Evolutionary conservation across 371 early-diverging fungal genomes (phyloP).

Genomic region (Syncephalastrum monosporum): DNA sequence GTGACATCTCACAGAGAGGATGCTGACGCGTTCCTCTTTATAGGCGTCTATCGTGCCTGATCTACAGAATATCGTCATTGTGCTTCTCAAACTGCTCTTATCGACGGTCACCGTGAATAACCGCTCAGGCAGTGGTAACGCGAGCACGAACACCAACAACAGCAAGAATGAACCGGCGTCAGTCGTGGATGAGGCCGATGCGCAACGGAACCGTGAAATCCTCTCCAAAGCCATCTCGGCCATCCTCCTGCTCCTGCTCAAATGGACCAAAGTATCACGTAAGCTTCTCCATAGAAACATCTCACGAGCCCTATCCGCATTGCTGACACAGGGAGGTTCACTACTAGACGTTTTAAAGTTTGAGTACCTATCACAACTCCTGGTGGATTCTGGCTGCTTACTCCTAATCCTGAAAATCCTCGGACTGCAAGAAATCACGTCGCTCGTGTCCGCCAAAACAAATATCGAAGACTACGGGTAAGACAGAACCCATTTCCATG

Average conservation of each 20-base stretch:
- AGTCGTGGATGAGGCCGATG: slow-evolving; percentile 52
- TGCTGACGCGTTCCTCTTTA: background rate
- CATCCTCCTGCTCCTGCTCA: slow-evolving; percentile 66
- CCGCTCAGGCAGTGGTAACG: background rate
- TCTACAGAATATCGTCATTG: slow-evolving; percentile 50
- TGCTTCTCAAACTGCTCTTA: slow-evolving; percentile 43
- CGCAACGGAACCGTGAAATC: slow-evolving; percentile 67
- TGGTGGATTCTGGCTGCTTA: slow-evolving; percentile 82
- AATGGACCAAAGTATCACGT: slow-evolving; percentile 72
- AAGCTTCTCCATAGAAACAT: slow-evolving; percentile 8
- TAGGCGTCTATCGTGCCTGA: slow-evolving; percentile 44
- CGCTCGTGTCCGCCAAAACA: slow-evolving; percentile 51
- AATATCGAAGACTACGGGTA: slow-evolving; percentile 65
- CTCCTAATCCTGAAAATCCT: slow-evolving; percentile 80
- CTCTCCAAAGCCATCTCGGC: slow-evolving; percentile 75
- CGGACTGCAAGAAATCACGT: slow-evolving; percentile 70
- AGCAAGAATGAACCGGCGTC: background rate
- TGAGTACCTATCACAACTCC: slow-evolving; percentile 74
- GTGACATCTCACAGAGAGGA: background rate
- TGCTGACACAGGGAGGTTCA: background rate
- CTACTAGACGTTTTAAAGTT: slow-evolving; percentile 67
- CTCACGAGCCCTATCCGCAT: background rate
- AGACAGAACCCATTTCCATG: background rate
- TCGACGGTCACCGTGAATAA: slow-evolving; percentile 27
- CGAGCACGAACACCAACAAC: slow-evolving; percentile 13